Base-by-base conservation (phyloP, 768 basidiomycete genomes). In the Harrya chromipes region DNA sequence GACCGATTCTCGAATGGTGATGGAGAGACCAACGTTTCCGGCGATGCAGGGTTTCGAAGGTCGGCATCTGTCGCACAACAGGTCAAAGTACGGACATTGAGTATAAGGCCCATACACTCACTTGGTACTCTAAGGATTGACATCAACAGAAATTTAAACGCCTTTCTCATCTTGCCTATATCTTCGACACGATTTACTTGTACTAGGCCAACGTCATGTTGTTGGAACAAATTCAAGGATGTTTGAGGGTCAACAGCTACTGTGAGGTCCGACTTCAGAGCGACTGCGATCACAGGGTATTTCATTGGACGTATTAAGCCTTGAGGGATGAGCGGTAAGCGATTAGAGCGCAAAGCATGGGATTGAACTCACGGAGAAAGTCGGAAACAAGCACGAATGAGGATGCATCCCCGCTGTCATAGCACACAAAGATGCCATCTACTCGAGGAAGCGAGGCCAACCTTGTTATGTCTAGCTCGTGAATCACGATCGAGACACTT, bases 351-450 rank as follows among this genome's bases (percentile, higher is more conserved):
- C 47, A 23, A 47, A 50, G 24, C 7, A 38, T 21, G 36, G 21
- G 13, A 39, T 35, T 44, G 5, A 16, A 79, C 89, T 68, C 62
- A 94, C 93, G 76, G 27, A 94, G 73, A 41, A 90, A 75, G 26
- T 76, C 76, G 63, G 82, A 76, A 16, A 94, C 76, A 14, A 82
- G 83, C 14, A 66, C 66, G 59, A 90, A 85, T 19, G 91, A 91
- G 2, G 71, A 66, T 48, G 64, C 63, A 49, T 81, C 73, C 1
- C 82, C 79, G 10, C 84, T 79, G 68, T 94, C 89, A 66, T 94
- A 97, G 62, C 93, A 97, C 21, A 97, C 74, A 45, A 97, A 78
- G 13, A 86, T 81, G 1, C 87, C 95, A 54, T 93, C 85, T 43
- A 91, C 73, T 16, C 67, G 65, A 17, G 85, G 84, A 20, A 82